A percentile compares a stretch with the other conserved stretches of the same genome.
Evolutionary conservation across 176 grass and related monocot species (phyloP).

Genomic region (Carex myosuroides): DNA sequence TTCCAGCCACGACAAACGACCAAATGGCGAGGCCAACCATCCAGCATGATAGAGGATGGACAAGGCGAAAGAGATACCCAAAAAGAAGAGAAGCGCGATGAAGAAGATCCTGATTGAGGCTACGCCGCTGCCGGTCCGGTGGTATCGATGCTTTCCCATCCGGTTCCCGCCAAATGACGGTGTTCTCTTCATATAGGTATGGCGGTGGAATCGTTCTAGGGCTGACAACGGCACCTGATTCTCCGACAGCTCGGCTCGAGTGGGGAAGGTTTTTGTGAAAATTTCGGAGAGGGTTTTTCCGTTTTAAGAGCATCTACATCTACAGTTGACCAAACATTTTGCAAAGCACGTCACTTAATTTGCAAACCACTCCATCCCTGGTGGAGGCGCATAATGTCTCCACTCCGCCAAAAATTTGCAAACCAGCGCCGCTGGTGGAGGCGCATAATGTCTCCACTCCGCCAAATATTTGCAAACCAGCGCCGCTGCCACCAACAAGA

Average conservation of each 20-base stretch:
- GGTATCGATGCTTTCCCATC: neutral
- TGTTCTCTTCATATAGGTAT: neutral
- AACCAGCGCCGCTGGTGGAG: no score
- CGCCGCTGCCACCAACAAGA: no score
- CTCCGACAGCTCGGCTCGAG: neutral
- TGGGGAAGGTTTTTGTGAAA: neutral
- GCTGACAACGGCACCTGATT: neutral
- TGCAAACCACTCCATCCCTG: no score
- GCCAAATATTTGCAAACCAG: no score
- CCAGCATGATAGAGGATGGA: slow-evolving; percentile 1
- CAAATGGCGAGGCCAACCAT: neutral
- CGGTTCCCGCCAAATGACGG: neutral
- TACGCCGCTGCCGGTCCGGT: neutral
- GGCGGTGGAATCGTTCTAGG: neutral
- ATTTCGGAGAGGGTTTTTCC: no score
- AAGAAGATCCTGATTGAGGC: neutral
- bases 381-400: no score
- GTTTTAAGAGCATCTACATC: no score
- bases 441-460: no score
- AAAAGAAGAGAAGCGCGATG: neutral
- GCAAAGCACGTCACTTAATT: no score
- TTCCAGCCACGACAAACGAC: neutral
- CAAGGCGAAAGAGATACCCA: neutral
- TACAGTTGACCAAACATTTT: no score
- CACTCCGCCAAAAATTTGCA: no score